Evolutionary conservation across 192 early-diverging fungal species (phyloP).

Genomic region (Chytriomyces sp.): DNA sequence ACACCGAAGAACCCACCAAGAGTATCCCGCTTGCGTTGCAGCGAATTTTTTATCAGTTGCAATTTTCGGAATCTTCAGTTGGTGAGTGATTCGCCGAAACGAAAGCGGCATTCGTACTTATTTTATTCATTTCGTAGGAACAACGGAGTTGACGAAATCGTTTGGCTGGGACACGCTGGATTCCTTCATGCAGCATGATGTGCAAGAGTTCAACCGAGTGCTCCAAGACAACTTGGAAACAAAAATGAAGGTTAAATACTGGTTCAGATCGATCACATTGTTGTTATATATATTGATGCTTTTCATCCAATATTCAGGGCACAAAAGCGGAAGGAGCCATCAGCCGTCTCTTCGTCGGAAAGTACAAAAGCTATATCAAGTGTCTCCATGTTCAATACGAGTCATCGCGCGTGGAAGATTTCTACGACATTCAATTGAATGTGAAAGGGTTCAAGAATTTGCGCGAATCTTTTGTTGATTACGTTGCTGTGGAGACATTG

Average conservation of each 20-base stretch:
- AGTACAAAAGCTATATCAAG: constrained; percentile 96
- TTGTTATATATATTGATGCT: not conserved
- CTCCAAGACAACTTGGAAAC: constrained; percentile 95
- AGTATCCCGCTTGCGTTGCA: constrained; percentile 90
- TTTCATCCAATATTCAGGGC: constrained; percentile 50
- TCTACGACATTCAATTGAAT: constrained; percentile 96
- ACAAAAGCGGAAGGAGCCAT: constrained; percentile 93
- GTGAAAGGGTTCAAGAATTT: constrained; percentile 93
- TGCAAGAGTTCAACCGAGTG: constrained; percentile 96
- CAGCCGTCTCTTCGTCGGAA: constrained; percentile 87
- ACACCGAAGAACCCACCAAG: constrained; percentile 84
- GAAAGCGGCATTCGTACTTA: not conserved
- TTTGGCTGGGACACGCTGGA: constrained; percentile 98
- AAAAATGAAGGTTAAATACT: constrained; percentile 86
- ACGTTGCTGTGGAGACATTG: constrained; percentile 87
- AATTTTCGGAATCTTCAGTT: constrained; percentile 72
- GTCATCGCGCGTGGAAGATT: constrained; percentile 93
- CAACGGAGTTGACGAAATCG: constrained; percentile 93
- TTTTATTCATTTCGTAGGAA: constrained; percentile 46
- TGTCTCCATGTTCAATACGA: constrained; percentile 95
- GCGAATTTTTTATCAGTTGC: constrained; percentile 91
- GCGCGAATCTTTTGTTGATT: constrained; percentile 88
- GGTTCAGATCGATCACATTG: not conserved
- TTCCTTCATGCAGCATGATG: constrained; percentile 98
- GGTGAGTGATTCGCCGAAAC: constrained; percentile 41